These are phyloP conservation scores for Eucalyptus melliodora DNA, from an alignment of 345 rosid species.

Conservation along the genomic window DNA sequence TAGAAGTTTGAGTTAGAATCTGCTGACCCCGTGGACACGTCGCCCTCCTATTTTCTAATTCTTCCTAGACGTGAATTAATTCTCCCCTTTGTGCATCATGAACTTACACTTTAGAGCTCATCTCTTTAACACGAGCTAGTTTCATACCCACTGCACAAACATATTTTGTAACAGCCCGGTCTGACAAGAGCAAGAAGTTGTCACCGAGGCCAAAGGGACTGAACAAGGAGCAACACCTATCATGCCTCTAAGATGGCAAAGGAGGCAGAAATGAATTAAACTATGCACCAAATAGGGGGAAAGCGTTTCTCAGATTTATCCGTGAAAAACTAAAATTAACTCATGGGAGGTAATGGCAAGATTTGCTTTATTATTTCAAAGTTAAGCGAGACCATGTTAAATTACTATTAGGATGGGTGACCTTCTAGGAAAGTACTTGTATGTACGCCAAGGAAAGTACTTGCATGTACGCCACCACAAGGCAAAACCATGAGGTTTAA, in stretches of 20 bases:
- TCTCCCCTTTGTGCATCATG: neutral
- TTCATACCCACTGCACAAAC: rapidly evolving
- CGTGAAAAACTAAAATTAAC: rapidly evolving
- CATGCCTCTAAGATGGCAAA: too few species aligned
- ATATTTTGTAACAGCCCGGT: rapidly evolving
- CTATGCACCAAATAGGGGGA: rapidly evolving
- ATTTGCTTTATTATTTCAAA: neutral
- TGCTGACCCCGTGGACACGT: rapidly evolving
- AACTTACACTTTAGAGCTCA: neutral
- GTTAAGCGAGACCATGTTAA: rapidly evolving
- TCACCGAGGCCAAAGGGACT: too few species aligned
- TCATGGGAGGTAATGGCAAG: neutral
- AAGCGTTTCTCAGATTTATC: too few species aligned
- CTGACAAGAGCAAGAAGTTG: rapidly evolving
- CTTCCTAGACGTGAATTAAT: neutral
- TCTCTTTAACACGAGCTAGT: neutral
- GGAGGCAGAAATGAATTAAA: rapidly evolving
- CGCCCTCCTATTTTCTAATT: neutral
- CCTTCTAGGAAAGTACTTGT: rapidly evolving
- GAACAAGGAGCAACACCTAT: too few species aligned
- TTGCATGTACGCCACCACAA: rapidly evolving
- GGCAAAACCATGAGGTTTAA: rapidly evolving
- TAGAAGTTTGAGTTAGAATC: neutral
- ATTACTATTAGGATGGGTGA: rapidly evolving
- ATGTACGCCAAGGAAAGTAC: neutral